Percentiles rank a stretch among this genome's conserved stretches.
Evolutionary conservation across 768 basidiomycete species (phyloP).

Genomic region (Kwoniella newhampshirensis): DNA sequence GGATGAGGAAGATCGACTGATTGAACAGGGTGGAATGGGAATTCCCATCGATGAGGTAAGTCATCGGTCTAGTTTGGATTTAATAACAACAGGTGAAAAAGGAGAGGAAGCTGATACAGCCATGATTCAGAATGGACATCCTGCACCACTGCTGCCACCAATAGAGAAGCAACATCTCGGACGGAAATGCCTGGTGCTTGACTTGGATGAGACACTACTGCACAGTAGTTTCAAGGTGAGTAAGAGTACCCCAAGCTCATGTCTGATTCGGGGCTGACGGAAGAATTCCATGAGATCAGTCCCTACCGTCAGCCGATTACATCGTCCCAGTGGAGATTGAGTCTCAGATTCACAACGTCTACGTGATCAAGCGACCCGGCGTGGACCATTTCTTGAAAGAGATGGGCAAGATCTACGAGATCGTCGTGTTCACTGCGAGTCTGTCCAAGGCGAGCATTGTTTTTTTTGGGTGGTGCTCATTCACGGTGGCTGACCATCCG

Average conservation of each 20-base stretch:
- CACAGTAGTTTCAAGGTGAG: conserved; percentile 97
- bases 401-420: conserved; percentile 98
- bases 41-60: conserved; percentile 89
- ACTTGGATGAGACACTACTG: conserved; percentile 94
- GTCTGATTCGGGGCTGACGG: background rate
- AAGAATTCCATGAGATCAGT: conserved; percentile 64
- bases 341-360: conserved; percentile 96
- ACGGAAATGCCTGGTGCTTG: conserved; percentile 91
- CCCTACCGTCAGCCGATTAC: conserved; percentile 91
- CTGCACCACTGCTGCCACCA: conserved; percentile 83
- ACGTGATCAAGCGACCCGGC: conserved; percentile 97
- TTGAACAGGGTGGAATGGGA: conserved; percentile 86
- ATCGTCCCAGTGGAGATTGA: conserved; percentile 99
- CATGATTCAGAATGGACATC: conserved; percentile 71
- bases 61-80: conserved; percentile 25
- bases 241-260: background rate
- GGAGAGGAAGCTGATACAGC: conserved; percentile 6
- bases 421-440: conserved; percentile 97
- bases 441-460: conserved; percentile 80
- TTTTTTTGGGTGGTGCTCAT: too few relatives aligned
- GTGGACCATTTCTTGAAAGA: conserved; percentile 94
- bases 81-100: background rate
- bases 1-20: conserved; percentile 87
- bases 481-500: conserved; percentile 1
- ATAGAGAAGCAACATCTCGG: conserved; percentile 76